Conservation (phyloP, 441 rosid genomes). For the Syzygium syzygioides region DNA sequence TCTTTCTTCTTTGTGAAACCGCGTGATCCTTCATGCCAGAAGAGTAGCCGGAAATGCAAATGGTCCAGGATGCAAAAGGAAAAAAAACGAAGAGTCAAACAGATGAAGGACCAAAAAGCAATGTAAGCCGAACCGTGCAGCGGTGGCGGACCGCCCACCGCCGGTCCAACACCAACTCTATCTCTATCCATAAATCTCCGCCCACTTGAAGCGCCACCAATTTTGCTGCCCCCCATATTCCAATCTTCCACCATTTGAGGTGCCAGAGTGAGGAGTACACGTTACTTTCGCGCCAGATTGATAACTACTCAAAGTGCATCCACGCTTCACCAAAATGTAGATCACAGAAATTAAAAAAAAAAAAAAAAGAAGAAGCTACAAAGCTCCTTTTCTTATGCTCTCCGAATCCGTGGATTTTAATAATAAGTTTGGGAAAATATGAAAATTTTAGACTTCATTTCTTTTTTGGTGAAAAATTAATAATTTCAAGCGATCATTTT, state of each 20-base stretch:
- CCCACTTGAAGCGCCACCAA: neutral
- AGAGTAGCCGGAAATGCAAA: neutral
- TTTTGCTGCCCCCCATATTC: neutral
- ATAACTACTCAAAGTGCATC: neutral
- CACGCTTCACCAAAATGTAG: neutral
- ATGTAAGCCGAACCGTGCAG: neutral
- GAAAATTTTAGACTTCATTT: neutral
- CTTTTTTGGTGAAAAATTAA: accelerated
- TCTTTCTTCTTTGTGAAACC: neutral
- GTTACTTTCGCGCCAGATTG: neutral
- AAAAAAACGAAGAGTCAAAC: neutral
- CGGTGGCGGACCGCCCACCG: neutral
- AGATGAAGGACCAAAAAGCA: neutral
- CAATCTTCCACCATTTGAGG: neutral
- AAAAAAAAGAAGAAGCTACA: neutral
- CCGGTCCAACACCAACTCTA: neutral
- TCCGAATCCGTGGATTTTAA: neutral
- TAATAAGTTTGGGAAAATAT: neutral
- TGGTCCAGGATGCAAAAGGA: neutral
- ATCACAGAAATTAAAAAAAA: neutral
- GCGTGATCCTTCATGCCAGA: neutral
- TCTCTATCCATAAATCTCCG: neutral
- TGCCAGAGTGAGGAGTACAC: neutral
- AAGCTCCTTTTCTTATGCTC: neutral
- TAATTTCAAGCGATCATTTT: neutral